Evolutionary conservation across 371 early-diverging fungal genomes (phyloP).

Genomic region (Mucor indicus): DNA sequence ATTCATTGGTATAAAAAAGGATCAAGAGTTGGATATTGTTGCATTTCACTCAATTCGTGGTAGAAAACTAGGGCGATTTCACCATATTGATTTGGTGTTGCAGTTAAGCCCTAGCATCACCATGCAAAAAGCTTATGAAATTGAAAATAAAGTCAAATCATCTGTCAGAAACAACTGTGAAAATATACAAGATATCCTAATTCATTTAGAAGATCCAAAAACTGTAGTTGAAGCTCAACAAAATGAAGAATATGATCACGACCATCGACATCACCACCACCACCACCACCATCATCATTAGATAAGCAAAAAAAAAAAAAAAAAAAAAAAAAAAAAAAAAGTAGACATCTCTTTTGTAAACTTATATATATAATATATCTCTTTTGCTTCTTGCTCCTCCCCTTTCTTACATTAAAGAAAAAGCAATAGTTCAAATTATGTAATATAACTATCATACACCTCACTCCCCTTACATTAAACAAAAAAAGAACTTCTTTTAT

Average conservation of each 20-base stretch:
- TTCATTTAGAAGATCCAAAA: slow-evolving; percentile 25
- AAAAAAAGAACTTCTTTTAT: background rate
- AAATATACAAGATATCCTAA: slow-evolving; percentile 35
- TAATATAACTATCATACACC: too few relatives aligned
- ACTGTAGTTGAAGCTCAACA: background rate
- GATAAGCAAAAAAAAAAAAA: too few relatives aligned
- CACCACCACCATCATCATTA: slow-evolving; percentile 2
- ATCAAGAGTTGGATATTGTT: slow-evolving; percentile 28
- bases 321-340: too few relatives aligned
- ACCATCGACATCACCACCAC: background rate
- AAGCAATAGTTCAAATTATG: too few relatives aligned
- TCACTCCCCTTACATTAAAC: background rate
- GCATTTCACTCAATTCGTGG: slow-evolving; percentile 47
- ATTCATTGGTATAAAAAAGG: slow-evolving; percentile 2
- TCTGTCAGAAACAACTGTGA: slow-evolving; percentile 26
- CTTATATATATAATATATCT: background rate
- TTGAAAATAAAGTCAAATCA: slow-evolving; percentile 29
- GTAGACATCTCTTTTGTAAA: too few relatives aligned
- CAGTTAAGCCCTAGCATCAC: slow-evolving; percentile 30
- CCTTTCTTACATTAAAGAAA: too few relatives aligned
- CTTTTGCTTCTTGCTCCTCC: too few relatives aligned
- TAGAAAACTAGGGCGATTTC: slow-evolving; percentile 44
- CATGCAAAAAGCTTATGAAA: slow-evolving; percentile 26
- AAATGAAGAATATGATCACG: background rate
- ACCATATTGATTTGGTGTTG: slow-evolving; percentile 40